Base-by-base conservation (phyloP, 805 yeast genomes). In the Cyberlindnera misumaiensis region DNA sequence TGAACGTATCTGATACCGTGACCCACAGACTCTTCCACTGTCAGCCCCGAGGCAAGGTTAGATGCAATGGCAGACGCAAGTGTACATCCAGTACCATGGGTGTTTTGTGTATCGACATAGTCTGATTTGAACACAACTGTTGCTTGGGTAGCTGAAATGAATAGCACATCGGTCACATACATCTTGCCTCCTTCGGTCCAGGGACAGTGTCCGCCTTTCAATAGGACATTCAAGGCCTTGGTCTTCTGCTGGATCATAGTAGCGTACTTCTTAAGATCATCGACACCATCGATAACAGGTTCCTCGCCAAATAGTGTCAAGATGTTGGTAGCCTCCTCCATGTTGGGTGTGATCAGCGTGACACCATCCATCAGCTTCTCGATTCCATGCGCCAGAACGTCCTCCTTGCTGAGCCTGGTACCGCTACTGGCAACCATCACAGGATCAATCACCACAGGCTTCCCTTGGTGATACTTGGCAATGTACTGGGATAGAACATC, bases 41-140 rank as follows among this genome's bases (percentile, higher is more conserved):
- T 26, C 27, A 53, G 46, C 0, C 80, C 80, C 27, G 66, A 66
- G 3, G 95, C 89, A 18, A 86, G 48, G 48, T 83, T 76, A 2
- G 93, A 77, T 0, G 93, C 80, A 45, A 88, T 80, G 0, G 95
- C 71, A 1, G 95, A 79, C 0, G 94, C 77, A 36, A 88, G 65
- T 0, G 96, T 83, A 59, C 96, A 88, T 1, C 96, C 96, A 4
- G 96, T 85, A 11, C 96, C 96, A 57, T 88, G 96, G 1, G 85
- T 77, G 51, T 80, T 74, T 3, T 60, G 57, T 0, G 87, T 65
- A 6, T 62, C 51, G 3, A 70, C 53, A 39, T 53, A 69, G 2
- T 56, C 59, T 14, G 81, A 78, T 36, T 64, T 67, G 52, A 68
- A 78, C 1, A 75, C 49, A 11, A 14, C 9, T 5, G 31, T 17